These are phyloP conservation scores for Achlya hypogyna DNA, from an alignment of 352 stramenopile genomes.

Conservation along the genomic window DNA sequence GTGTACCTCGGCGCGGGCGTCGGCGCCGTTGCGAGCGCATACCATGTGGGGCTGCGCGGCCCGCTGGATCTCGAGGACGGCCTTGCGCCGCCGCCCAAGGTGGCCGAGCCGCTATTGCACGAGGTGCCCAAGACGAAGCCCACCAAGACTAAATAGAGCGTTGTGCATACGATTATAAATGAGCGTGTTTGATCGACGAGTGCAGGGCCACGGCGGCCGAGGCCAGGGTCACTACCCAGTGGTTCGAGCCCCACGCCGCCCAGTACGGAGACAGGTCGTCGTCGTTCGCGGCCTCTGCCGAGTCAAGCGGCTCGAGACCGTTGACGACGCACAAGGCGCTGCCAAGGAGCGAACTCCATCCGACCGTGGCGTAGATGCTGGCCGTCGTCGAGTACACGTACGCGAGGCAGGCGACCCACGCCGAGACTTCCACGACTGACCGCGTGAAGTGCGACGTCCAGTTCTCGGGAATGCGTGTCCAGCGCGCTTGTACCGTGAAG, in stretches of 20 bases:
- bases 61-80: background rate
- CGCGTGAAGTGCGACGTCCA: conserved; percentile 45
- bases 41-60: conserved; percentile 4
- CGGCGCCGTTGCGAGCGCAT: background rate
- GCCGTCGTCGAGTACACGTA: conserved; percentile 43
- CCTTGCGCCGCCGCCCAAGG: conserved; percentile 6
- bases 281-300: background rate
- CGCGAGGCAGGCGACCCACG: conserved; percentile 43
- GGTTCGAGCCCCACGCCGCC: background rate
- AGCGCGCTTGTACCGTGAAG: conserved; percentile 64
- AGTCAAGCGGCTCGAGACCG: conserved; percentile 10
- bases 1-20: conserved; percentile 7
- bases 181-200: background rate
- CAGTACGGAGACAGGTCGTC: conserved; percentile 11
- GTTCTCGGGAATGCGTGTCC: conserved; percentile 47
- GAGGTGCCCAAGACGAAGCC: background rate
- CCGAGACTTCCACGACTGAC: conserved; percentile 51
- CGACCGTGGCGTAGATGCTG: background rate
- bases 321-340: conserved; percentile 6
- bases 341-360: conserved; percentile 14
- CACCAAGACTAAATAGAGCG: background rate
- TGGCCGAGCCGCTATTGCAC: conserved; percentile 12
- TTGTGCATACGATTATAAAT: background rate
- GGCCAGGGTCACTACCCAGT: background rate
- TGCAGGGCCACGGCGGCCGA: background rate